Percentiles rank a stretch among this genome's conserved stretches.
phyloP scores from a whole-genome alignment of 169 alveolate genomes.

The Cryptosporidium ryanae region DNA sequence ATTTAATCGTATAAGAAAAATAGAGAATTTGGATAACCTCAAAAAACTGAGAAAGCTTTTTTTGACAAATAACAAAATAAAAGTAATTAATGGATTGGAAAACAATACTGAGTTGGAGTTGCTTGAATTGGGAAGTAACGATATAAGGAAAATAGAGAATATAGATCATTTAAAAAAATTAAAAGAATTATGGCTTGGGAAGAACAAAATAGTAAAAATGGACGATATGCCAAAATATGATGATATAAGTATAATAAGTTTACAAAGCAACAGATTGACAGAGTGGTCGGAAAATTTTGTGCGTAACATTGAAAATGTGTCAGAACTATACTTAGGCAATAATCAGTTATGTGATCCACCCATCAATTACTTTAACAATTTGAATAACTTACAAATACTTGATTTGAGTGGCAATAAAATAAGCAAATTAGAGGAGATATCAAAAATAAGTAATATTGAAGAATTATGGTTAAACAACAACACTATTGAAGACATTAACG shows the following conservation, averaged over 20 bases:
- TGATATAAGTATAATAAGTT: slow-evolving; percentile 81
- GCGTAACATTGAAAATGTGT: slow-evolving; percentile 75
- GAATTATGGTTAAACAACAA: slow-evolving; percentile 87
- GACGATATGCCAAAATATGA: slow-evolving; percentile 78
- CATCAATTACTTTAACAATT: slow-evolving; percentile 42
- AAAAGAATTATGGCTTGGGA: slow-evolving; percentile 89
- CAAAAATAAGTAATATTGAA: slow-evolving; percentile 79
- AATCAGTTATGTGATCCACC: slow-evolving; percentile 80
- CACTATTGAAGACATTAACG: slow-evolving; percentile 76
- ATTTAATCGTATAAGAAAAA: slow-evolving; percentile 77
- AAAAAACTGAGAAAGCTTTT: slow-evolving; percentile 80
- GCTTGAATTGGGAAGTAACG: slow-evolving; percentile 89
- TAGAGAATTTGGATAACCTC: slow-evolving; percentile 76
- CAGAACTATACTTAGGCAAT: slow-evolving; percentile 84
- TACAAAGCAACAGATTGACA: slow-evolving; percentile 84
- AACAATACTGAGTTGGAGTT: slow-evolving; percentile 80
- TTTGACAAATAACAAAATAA: slow-evolving; percentile 83
- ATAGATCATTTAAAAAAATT: slow-evolving; percentile 80
- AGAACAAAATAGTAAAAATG: slow-evolving; percentile 85
- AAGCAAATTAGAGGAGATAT: slow-evolving; percentile 73
- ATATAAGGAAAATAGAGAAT: slow-evolving; percentile 84
- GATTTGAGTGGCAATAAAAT: slow-evolving; percentile 85
- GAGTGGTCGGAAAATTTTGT: slow-evolving; percentile 80
- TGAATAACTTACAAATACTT: slow-evolving; percentile 77
- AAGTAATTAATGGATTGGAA: slow-evolving; percentile 80